Conservation (phyloP, 2,329 filamentous ascomycete genomes). For the Rhexocercosporidium sp. region DNA sequence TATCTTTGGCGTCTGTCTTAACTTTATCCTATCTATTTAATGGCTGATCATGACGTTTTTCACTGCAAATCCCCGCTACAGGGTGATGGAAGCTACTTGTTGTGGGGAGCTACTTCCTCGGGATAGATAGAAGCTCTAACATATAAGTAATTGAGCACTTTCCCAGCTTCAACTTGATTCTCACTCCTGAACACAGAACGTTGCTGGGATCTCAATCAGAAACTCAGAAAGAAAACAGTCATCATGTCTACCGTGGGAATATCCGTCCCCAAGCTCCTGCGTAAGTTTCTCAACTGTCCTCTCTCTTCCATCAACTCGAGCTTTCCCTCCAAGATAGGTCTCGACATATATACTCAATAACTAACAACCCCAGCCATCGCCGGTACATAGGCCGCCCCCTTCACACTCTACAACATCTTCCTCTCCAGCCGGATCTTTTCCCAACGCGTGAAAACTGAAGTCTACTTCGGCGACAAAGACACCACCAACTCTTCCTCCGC, state of each 20-base stretch:
- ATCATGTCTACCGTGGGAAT: slow-evolving; percentile 7
- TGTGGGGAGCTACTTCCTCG: not conserved
- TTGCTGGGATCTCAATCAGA: not conserved
- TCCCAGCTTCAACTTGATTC: not conserved
- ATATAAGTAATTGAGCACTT: not conserved
- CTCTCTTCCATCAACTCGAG: too few species aligned
- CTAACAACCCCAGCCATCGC: slow-evolving; percentile 20
- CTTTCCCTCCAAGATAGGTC: not conserved
- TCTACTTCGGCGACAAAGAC: slow-evolving; percentile 25
- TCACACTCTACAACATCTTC: slow-evolving; percentile 27
- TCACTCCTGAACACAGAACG: not conserved
- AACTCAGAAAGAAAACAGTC: not conserved
- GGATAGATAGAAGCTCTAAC: not conserved
- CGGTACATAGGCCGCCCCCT: slow-evolving; percentile 27
- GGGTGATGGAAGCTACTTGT: not conserved
- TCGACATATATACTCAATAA: not conserved
- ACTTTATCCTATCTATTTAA: not conserved
- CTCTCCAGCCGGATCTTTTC: slow-evolving; percentile 26
- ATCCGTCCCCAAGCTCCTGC: slow-evolving; percentile 21
- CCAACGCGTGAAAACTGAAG: slow-evolving; percentile 19
- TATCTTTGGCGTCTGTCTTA: not conserved
- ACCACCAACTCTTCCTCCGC: not conserved
- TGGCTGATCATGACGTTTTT: not conserved
- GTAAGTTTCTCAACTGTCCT: slow-evolving; percentile 15
- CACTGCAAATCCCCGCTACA: not conserved